Base-by-base conservation (phyloP, 192 early-diverging fungal genomes). In the Coemansia sp. region DNA sequence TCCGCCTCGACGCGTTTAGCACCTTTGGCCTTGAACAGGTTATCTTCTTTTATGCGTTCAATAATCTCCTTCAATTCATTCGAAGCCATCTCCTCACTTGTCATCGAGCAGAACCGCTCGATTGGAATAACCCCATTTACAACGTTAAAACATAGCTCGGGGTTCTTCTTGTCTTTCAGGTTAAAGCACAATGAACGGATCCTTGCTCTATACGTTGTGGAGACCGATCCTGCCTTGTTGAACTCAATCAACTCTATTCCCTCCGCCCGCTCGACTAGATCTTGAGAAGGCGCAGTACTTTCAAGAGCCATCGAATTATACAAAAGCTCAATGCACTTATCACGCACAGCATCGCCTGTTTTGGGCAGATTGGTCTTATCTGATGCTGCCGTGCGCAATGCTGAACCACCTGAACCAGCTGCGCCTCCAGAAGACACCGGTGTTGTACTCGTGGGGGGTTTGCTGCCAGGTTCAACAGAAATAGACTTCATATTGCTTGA, bases 1-100 rank as follows among this genome's bases (percentile, higher is more conserved):
- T 90, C 93, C 7, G 94, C 94, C 59, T 89, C 84, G 45, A 78
- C 77, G 21, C 86, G 86, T 32, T 80, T 86, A 6, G 94, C 94
- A 21, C 90, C 88, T 62, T 89, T 84, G 32, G 95, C 94, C 52
- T 90, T 86, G 54, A 90, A 89, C 61, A 96, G 76, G 61, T 87
- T 90, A 47, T 91, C 79, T 63, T 92, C 82, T 54, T 89, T 82
- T 36, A 95, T 88, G 59, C 85, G 85, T 41, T 88, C 81, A 48
- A 92, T 87, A 16, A 86, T 84, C 19, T 87, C 83, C 76, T 90
- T 91, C 11, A 85, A 85, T 62, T 95, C 91, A 61, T 93, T 91
- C 1, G 94, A 93, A 40, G 94, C 95, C 94, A 99, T 95, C 49
- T 98, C 95, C 59, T 91, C 91, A 13, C 87, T 88, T 8, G 88